These are phyloP conservation scores for Yarrowia bubula DNA, from an alignment of 805 yeast species.

Conservation along the genomic window DNA sequence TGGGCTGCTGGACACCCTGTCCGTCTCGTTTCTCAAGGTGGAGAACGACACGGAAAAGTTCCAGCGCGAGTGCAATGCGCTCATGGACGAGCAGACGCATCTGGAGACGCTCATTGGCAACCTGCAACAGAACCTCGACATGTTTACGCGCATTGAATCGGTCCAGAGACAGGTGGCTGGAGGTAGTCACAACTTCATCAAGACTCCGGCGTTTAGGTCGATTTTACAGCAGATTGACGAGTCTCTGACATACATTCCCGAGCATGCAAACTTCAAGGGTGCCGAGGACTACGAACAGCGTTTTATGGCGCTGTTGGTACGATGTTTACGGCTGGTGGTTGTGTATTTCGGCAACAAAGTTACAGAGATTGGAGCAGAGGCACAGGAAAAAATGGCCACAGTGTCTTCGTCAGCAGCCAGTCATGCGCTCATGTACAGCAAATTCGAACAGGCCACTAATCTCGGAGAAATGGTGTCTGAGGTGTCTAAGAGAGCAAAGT, in stretches of 20 bases:
- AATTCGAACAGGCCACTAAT: constrained; percentile 50
- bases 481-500: constrained; percentile 44
- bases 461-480: constrained; percentile 43
- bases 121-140: constrained; percentile 50
- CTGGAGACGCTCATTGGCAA: constrained; percentile 46
- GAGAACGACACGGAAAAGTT: constrained; percentile 62
- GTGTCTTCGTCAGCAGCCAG: constrained; percentile 28
- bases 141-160: constrained; percentile 69
- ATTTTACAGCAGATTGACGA: constrained; percentile 60
- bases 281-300: constrained; percentile 64
- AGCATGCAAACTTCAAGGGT: constrained; percentile 63
- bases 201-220: constrained; percentile 46
- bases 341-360: constrained; percentile 53
- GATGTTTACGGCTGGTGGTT: constrained; percentile 72
- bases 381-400: constrained; percentile 1
- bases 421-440: constrained; percentile 59
- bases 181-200: constrained; percentile 25
- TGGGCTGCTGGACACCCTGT: constrained; percentile 45
- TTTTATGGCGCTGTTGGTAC: constrained; percentile 78
- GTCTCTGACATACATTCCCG: constrained; percentile 60
- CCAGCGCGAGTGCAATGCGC: constrained; percentile 52
- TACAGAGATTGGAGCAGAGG: constrained; percentile 36
- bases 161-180: constrained; percentile 39
- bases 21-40: constrained; percentile 56
- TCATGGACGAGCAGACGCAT: constrained; percentile 49